Percentiles rank a stretch among this genome's conserved stretches.
These are phyloP conservation scores for Auxenochlorella pyrenoidosa DNA, from an alignment of 139 green algal species.

Conservation along the genomic window DNA sequence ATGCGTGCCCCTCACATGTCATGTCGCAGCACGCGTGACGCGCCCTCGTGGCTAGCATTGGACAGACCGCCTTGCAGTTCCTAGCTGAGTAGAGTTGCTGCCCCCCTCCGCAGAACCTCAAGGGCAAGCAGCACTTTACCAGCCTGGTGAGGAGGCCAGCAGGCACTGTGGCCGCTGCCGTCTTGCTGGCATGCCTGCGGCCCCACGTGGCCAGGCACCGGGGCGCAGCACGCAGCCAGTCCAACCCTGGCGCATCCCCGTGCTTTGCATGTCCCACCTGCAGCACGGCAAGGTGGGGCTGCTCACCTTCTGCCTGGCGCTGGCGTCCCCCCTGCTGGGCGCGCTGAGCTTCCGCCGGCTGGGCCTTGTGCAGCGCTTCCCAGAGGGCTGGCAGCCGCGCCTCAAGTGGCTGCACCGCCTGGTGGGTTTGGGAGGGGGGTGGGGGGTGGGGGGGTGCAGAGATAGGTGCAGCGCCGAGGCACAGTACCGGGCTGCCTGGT, in stretches of 20 bases:
- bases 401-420: conserved; percentile 66
- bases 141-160: conserved; percentile 2
- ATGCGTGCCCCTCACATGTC: too few relatives aligned
- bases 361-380: conserved; percentile 61
- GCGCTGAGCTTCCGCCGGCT: conserved; percentile 62
- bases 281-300: conserved; percentile 53
- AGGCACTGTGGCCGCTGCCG: too few relatives aligned
- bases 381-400: conserved; percentile 49
- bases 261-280: too few relatives aligned
- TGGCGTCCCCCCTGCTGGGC: conserved; percentile 57
- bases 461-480: neutral
- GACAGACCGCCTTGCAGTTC: too few relatives aligned
- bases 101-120: conserved; percentile 18
- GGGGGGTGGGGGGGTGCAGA: neutral
- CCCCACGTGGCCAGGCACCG: too few relatives aligned
- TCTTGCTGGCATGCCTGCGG: too few relatives aligned
- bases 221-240: too few relatives aligned
- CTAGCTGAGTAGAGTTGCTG: neutral
- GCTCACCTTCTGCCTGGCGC: conserved; percentile 51
- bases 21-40: too few relatives aligned
- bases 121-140: conserved; percentile 49
- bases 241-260: too few relatives aligned
- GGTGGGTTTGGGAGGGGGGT: conserved; percentile 15
- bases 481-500: neutral
- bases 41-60: too few relatives aligned